Evolutionary conservation across 345 rosid genomes (phyloP), one percentile per base, ranked within the genome.

Genomic region (Linum tenue): DNA sequence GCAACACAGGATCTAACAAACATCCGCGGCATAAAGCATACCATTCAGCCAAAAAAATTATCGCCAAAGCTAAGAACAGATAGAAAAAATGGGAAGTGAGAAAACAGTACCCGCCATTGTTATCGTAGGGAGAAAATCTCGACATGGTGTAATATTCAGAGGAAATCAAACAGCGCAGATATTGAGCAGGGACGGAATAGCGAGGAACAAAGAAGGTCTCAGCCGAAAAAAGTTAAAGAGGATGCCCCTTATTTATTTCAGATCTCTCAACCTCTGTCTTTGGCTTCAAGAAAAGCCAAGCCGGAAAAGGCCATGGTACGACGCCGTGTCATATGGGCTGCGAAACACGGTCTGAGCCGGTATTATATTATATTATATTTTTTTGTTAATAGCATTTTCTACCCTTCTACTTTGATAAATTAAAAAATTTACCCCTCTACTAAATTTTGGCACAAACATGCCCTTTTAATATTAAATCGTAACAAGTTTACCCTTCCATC

Each of bases 41-140:
- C 36, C 60, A 9, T 16, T 16, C 37, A 56, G 3, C 7, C 6
- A 6, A n/a, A 15, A 4, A 56, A 9, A 4, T 22, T 22, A n/a
- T 56, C 37, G 31, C 31, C 40, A 17, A n/a, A 37, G 11, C 0
- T 37, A 37, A 10, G 3, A 44, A 43, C 55, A 1, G 4, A 6
- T 62, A 7, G 17, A 42, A 10, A 41, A 41, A 39, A 55, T 64
- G 70, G 10, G 68, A 17, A 42, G 10, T 0, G 12, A 44, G 12
- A 5, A 56, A 62, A 35, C 9, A 55, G 5, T 78, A 95, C 99
- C 99, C 99, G 76, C 99, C 99, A 85, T 95, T 95, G 92, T 86
- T 86, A 69, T 95, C 99, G 75, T 95, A 95, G 1, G 97, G 97
- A 67, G 87, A 80, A 89, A 90, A 95, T 66, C 78, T 48, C 84